Conservation (phyloP, 495 filamentous ascomycete species). For the Xylaria sp. region DNA sequence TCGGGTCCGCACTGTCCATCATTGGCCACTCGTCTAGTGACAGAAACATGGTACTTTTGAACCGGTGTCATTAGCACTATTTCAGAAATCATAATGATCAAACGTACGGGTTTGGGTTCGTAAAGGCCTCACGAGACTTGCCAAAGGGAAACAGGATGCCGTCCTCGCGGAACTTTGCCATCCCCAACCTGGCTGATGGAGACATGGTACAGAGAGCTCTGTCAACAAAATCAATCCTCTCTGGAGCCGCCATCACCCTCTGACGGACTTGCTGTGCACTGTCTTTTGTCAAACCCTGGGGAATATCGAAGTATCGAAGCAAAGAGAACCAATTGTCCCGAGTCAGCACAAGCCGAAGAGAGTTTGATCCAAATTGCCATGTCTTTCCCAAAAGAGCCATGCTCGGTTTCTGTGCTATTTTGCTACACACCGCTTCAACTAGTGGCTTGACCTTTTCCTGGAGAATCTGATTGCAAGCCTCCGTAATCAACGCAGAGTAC, state of each 20-base stretch:
- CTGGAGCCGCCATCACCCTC: constrained; percentile 27
- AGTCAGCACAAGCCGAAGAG: constrained; percentile 29
- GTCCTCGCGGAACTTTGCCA: constrained; percentile 37
- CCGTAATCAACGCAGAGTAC: constrained; percentile 6
- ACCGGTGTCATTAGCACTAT: neutral
- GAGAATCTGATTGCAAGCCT: neutral
- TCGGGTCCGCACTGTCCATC: neutral
- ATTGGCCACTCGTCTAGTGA: neutral
- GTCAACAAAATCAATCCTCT: constrained; percentile 34
- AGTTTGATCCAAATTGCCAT: constrained; percentile 31
- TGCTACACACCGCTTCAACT: constrained; percentile 26
- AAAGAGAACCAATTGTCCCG: constrained; percentile 31
- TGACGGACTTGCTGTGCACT: constrained; percentile 29
- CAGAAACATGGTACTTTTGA: neutral
- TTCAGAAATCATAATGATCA: neutral
- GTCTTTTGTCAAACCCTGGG: constrained; percentile 19
- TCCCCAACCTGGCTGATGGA: constrained; percentile 27
- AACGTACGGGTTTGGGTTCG: constrained; percentile 44
- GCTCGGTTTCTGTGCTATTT: constrained; percentile 22
- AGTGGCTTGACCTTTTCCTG: neutral
- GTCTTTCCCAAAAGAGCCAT: constrained; percentile 27
- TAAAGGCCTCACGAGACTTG: constrained; percentile 33
- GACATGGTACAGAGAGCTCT: neutral
- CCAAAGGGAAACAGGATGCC: constrained; percentile 47
- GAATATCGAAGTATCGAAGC: constrained; percentile 29